Evolutionary conservation across 805 yeast species (phyloP).

Genomic region (Kluyveromyces wickerhamii): DNA sequence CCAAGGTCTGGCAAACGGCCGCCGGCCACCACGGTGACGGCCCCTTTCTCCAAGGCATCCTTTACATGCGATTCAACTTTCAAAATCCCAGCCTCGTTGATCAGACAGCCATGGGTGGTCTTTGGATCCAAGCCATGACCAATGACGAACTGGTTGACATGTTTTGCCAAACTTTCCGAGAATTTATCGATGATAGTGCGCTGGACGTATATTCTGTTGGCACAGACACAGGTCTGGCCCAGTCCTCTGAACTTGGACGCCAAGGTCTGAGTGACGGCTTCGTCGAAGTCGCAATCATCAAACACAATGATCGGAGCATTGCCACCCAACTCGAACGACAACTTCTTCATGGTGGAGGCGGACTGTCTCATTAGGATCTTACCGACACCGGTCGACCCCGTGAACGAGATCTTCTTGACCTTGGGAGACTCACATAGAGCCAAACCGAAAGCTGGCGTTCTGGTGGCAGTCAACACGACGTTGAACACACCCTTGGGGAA

Average conservation of each 20-base stretch:
- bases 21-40: constrained; percentile 42
- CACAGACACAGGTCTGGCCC: constrained; percentile 64
- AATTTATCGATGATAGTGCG: constrained; percentile 43
- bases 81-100: constrained; percentile 40
- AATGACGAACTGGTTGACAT: constrained; percentile 40
- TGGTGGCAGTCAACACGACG: constrained; percentile 41
- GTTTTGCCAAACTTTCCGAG: constrained; percentile 34
- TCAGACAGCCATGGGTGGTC: constrained; percentile 51
- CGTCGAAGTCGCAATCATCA: constrained; percentile 50
- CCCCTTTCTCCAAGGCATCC: constrained; percentile 51
- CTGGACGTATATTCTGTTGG: constrained; percentile 53
- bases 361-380: constrained; percentile 51
- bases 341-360: constrained; percentile 48
- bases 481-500: constrained; percentile 53
- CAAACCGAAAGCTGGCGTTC: constrained; percentile 46
- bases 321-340: constrained; percentile 60
- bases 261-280: constrained; percentile 44
- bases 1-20: constrained; percentile 45
- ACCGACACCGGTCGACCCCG: constrained; percentile 60
- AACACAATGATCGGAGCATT: constrained; percentile 59
- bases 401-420: constrained; percentile 52
- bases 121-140: constrained; percentile 49
- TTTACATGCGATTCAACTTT: constrained; percentile 48
- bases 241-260: constrained; percentile 52
- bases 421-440: constrained; percentile 40